Evolutionary conservation across 2,329 filamentous ascomycete species (phyloP).

Genomic region (Xylaria sp.): DNA sequence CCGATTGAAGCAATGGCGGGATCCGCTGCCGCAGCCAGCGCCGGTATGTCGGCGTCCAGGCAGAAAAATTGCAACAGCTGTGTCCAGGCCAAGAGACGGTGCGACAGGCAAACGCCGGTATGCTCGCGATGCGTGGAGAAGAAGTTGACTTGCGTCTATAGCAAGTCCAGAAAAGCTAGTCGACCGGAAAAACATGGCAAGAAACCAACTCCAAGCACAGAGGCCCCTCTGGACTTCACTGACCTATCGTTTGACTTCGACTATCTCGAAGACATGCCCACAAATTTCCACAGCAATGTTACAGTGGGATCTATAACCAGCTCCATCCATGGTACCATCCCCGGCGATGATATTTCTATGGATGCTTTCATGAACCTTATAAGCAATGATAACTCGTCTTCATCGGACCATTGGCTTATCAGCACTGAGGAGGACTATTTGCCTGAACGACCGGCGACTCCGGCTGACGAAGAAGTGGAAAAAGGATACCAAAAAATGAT

Average conservation of each 20-base stretch:
- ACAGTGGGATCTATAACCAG: background rate
- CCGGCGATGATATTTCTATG: constrained; percentile 15
- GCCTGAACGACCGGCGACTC: constrained; percentile 31
- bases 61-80: constrained; percentile 53
- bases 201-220: constrained; percentile 11
- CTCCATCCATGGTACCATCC: background rate
- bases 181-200: constrained; percentile 1
- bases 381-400: constrained; percentile 10
- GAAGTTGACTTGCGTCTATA: constrained; percentile 48
- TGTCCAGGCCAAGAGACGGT: constrained; percentile 54
- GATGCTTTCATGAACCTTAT: constrained; percentile 30
- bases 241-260: constrained; percentile 27
- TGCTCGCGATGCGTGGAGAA: constrained; percentile 54
- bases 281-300: constrained; percentile 9
- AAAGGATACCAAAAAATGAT: constrained; percentile 39
- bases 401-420: constrained; percentile 34
- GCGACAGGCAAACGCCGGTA: constrained; percentile 52
- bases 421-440: constrained; percentile 5
- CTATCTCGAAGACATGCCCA: constrained; percentile 15
- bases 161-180: constrained; percentile 33
- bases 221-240: constrained; percentile 18
- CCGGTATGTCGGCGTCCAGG: constrained; percentile 37
- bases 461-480: constrained; percentile 35
- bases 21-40: background rate
- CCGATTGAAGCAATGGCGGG: constrained; percentile 9